phyloP scores from a whole-genome alignment of 208 protist genomes.

The Trypanosoma scelopori region DNA sequence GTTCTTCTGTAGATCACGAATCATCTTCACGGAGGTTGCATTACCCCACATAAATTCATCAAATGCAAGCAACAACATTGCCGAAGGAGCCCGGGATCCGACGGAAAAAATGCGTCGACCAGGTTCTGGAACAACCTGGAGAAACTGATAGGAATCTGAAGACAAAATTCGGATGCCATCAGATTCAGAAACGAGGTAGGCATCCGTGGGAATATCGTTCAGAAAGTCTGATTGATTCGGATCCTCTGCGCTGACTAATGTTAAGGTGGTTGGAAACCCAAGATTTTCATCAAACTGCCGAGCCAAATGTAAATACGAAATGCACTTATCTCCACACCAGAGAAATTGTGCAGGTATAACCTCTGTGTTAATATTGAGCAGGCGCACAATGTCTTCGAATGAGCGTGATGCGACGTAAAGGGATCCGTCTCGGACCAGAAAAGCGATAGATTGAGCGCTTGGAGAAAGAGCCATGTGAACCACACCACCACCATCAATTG shows the following conservation, averaged over 20 bases:
- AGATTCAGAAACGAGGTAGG: constrained; percentile 44
- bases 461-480: constrained; percentile 59
- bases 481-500: constrained; percentile 59
- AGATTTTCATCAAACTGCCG: constrained; percentile 26
- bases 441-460: constrained; percentile 37
- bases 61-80: constrained; percentile 65
- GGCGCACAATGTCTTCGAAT: constrained; percentile 54
- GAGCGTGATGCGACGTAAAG: constrained; percentile 54
- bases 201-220: constrained; percentile 54
- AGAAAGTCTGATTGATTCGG: constrained; percentile 49
- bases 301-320: constrained; percentile 32
- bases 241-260: constrained; percentile 52
- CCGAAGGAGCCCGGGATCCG: constrained; percentile 52
- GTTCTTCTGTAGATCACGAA: constrained; percentile 63
- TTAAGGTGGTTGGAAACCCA: constrained; percentile 43
- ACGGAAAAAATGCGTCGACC: constrained; percentile 72
- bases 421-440: constrained; percentile 60
- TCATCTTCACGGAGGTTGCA: constrained; percentile 60
- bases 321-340: constrained; percentile 62
- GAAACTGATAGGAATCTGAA: constrained; percentile 52
- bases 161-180: constrained; percentile 68
- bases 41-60: constrained; percentile 81
- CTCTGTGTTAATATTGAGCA: constrained; percentile 38
- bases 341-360: constrained; percentile 37
- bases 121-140: constrained; percentile 53